phyloP scores from a whole-genome alignment of 805 yeast genomes.

The Wickerhamomyces rabaulensis region DNA sequence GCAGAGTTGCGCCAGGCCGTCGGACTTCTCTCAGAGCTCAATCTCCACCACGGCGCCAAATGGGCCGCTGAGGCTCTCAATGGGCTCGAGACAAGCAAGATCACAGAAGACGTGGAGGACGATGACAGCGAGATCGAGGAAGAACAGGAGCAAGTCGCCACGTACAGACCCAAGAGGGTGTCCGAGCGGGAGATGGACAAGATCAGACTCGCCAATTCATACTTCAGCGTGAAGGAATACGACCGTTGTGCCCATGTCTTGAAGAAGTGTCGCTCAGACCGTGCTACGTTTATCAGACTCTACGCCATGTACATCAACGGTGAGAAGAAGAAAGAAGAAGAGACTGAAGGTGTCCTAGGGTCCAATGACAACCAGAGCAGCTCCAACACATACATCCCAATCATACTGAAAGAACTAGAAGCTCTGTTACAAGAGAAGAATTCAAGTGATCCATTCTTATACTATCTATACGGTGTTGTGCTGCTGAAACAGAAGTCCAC shows the following conservation, averaged over 20 bases:
- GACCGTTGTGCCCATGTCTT: conserved; percentile 67
- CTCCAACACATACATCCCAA: conserved; percentile 26
- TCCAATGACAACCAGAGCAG: conserved; percentile 28
- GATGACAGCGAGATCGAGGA: conserved; percentile 20
- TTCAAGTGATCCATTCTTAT: conserved; percentile 50
- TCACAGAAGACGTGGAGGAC: conserved; percentile 4
- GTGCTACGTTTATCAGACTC: conserved; percentile 54
- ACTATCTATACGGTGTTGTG: conserved; percentile 68
- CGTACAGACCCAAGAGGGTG: neutral
- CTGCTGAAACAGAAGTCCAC: conserved; percentile 57
- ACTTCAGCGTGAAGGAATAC: conserved; percentile 81
- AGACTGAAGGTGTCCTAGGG: conserved; percentile 58
- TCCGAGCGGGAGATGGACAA: conserved; percentile 34
- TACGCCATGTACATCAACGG: conserved; percentile 72
- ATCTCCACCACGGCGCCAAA: conserved; percentile 66
- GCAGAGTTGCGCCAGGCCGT: conserved; percentile 35
- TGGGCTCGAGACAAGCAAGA: conserved; percentile 31
- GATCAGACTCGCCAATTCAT: conserved; percentile 59
- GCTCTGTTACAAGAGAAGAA: conserved; percentile 24
- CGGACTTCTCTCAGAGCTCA: conserved; percentile 44
- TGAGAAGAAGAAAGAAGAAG: conserved; percentile 71
- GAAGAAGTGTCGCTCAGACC: conserved; percentile 43
- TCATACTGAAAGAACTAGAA: conserved; percentile 39
- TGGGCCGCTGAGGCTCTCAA: conserved; percentile 81
- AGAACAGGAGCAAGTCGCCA: conserved; percentile 7